Evolutionary conservation across 2,329 filamentous ascomycete species (phyloP).

Genomic region (Scedosporium apiospermum): DNA sequence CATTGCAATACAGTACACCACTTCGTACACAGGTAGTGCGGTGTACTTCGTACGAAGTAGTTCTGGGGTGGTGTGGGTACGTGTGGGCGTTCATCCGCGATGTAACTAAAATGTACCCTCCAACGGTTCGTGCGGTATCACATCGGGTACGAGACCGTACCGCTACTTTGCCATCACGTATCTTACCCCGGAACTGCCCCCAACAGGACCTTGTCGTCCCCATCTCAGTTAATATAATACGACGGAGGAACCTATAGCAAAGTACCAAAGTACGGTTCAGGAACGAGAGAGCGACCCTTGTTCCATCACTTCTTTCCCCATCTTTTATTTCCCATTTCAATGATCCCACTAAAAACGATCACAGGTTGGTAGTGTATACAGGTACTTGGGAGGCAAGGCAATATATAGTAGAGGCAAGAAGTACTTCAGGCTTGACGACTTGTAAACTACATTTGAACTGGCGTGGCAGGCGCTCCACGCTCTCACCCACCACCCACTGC

Average conservation of each 20-base stretch:
- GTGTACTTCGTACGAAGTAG: neutral
- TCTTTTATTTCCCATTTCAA: slow-evolving; percentile 1
- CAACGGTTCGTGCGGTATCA: neutral
- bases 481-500: too few relatives aligned
- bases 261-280: neutral
- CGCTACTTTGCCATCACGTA: neutral
- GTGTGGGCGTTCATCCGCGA: neutral
- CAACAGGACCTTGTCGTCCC: neutral
- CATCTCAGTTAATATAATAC: neutral
- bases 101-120: neutral
- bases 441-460: too few relatives aligned
- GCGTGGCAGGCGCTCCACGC: too few relatives aligned
- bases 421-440: too few relatives aligned
- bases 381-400: neutral
- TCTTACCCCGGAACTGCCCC: neutral
- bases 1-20: too few relatives aligned
- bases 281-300: neutral
- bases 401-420: neutral
- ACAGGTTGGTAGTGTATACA: neutral
- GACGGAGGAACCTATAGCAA: neutral
- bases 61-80: slow-evolving; percentile 1
- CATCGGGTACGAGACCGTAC: neutral
- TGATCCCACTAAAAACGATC: neutral
- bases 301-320: neutral
- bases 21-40: too few relatives aligned